Base-by-base conservation (phyloP, 352 stramenopile genomes). In the Globisporangium parvum region DNA sequence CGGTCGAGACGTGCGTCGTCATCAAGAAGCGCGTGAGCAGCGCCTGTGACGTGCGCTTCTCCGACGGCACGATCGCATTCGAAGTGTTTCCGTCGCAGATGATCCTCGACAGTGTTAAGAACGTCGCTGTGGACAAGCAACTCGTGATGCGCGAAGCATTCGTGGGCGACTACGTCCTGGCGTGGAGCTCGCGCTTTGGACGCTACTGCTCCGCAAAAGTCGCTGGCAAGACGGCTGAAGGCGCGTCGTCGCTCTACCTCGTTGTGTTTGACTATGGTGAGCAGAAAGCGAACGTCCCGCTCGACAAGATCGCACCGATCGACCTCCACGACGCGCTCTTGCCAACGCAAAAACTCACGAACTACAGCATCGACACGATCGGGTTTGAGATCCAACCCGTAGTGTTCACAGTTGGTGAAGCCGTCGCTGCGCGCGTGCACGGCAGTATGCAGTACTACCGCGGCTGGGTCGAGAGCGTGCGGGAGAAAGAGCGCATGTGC, bases 51-150 rank as follows among this genome's bases (percentile, higher is more conserved):
- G 40, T 91, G 15, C 79, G 76, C 3, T 91, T 91, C 62, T 74
- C 72, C 3, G 80, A 91, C 46, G 80, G 80, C n/a, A 91, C 78
- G 12, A 91, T 91, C 40, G 66, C 76, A 8, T 88, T 88, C 20
- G 74, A 86, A 20, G 76, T 91, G 6, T 91, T 87, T 40, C 80
- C 80, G 9, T 88, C 80, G 10, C 80, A 91, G 65, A 91, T 91
- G 80, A 81, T 88, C 14, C 58, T 88, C 14, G 77, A 90, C 53
- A 65, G 62, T 18, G 54, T 50, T 20, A 48, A 49, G 12, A 53
- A 65, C 9, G 60, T 52, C 35, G 33, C 62, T 5, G 9, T 49
- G 47, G 57, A 63, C 24, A 46, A 75, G 41, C 14, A 44, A 12
- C 52, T 47, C 10, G 18, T 55, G 15, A 4, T 61, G 6, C 39